phyloP scores from a whole-genome alignment of 1,139 yeast genomes.

The Saccharomycopsis hybrid region DNA sequence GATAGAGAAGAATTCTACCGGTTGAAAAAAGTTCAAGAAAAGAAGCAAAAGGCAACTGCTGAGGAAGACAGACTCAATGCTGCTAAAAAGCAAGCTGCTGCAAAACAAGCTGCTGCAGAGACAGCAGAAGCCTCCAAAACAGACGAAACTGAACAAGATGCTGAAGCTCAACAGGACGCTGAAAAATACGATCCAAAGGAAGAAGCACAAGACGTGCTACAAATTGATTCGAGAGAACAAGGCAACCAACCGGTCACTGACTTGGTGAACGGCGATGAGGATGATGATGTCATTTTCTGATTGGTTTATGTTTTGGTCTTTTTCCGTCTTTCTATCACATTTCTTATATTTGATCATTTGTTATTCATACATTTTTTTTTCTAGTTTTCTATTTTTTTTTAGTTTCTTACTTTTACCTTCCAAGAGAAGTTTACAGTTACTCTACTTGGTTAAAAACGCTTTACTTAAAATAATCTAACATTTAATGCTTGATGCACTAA shows the following conservation, averaged over 20 bases:
- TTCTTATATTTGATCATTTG: no score
- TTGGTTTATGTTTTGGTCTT: not conserved
- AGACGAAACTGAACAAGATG: no score
- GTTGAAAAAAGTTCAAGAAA: constrained; percentile 92
- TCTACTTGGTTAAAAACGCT: no score
- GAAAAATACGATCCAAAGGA: constrained; percentile 13
- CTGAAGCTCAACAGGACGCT: no score
- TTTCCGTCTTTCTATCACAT: not conserved
- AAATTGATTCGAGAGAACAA: constrained; percentile 4
- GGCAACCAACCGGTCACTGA: constrained; percentile 5
- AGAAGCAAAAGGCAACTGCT: constrained; percentile 78
- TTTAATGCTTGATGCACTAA: no score
- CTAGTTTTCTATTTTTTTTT: no score
- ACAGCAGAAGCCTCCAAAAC: not conserved
- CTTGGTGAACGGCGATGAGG: constrained; percentile 20
- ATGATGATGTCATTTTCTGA: constrained; percentile 20
- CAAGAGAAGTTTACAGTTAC: no score
- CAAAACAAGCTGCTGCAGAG: not conserved
- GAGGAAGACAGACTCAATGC: no score
- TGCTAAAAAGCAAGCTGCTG: constrained; percentile 36
- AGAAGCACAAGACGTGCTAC: constrained; percentile 18
- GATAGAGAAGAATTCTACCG: constrained; percentile 98
- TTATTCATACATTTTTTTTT: no score
- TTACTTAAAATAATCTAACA: no score
- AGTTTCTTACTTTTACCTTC: no score